Conservation (phyloP, 257 asterid genomes). For the Solanum stenotomum region DNA sequence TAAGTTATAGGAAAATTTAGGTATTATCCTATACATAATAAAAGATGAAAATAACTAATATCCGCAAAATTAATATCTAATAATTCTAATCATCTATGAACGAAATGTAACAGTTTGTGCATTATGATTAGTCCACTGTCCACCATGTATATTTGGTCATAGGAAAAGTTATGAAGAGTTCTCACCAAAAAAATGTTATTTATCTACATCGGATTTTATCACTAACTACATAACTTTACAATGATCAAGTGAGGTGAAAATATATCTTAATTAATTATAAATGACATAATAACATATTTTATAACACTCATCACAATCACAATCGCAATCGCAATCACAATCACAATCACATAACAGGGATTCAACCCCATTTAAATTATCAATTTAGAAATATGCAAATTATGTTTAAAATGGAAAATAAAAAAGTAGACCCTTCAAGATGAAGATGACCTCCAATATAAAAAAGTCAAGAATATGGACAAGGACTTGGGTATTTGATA, state of each 20-base stretch:
- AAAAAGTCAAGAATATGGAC: not conserved
- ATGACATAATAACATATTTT: not conserved
- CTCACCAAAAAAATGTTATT: not conserved
- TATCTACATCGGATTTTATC: not conserved
- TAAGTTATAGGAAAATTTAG: no score
- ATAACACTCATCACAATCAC: not conserved
- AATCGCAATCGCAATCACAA: not conserved
- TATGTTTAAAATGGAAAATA: not conserved
- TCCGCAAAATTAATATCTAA: no score
- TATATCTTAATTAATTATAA: not conserved
- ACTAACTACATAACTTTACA: not conserved
- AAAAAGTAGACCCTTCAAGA: not conserved
- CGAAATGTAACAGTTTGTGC: no score
- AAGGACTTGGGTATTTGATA: not conserved
- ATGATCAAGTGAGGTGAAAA: not conserved
- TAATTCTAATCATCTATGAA: no score
- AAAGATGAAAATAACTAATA: not conserved
- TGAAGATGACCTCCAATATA: not conserved
- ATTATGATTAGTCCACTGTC: no score
- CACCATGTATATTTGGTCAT: not conserved
- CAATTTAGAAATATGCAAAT: not conserved
- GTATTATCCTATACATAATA: no score
- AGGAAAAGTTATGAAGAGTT: not conserved
- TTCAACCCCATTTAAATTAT: not conserved
- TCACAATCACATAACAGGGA: not conserved